Percentiles rank a stretch among this genome's conserved stretches.
phyloP scores from a whole-genome alignment of 129 eudicot genomes.

The Logfia minima region DNA sequence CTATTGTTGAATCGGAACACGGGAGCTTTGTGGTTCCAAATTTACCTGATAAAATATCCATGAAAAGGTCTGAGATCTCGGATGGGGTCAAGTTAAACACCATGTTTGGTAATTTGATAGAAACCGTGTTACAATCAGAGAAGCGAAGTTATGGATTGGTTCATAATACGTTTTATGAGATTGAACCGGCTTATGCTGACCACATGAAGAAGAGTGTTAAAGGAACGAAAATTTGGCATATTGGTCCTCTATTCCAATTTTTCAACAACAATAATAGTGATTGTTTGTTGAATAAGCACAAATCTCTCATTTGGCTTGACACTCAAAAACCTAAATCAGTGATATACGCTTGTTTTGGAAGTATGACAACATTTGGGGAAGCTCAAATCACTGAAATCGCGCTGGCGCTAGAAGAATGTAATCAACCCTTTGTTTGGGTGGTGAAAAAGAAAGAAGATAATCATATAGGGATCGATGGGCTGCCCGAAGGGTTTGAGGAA shows the following conservation, averaged over 20 bases:
- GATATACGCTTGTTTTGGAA: conserved; percentile 49
- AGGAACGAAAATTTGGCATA: conserved; percentile 24
- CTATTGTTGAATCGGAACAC: conserved; percentile 24
- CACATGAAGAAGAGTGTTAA: no score
- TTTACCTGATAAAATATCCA: conserved; percentile 38
- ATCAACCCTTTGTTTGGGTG: conserved; percentile 49
- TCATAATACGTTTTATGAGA: no score
- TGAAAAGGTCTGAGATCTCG: conserved; percentile 39
- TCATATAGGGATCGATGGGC: conserved; percentile 16
- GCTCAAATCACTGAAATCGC: conserved; percentile 48
- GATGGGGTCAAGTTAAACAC: conserved; percentile 16
- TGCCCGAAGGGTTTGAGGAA: conserved; percentile 43
- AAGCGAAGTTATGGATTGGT: conserved; percentile 22
- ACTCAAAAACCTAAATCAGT: conserved; percentile 30
- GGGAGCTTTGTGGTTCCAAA: conserved; percentile 37
- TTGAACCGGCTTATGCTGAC: no score
- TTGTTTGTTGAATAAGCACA: neutral
- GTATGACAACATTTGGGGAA: conserved; percentile 33
- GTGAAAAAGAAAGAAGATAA: conserved; percentile 10
- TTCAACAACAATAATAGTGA: neutral
- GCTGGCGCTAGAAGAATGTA: conserved; percentile 38
- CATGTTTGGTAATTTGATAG: neutral
- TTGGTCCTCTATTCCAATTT: conserved; percentile 40
- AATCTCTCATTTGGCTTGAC: conserved; percentile 45
- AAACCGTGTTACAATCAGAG: conserved; percentile 22